phyloP scores from a whole-genome alignment of 75 land plant genomes.

The Pinus albicaulis region DNA sequence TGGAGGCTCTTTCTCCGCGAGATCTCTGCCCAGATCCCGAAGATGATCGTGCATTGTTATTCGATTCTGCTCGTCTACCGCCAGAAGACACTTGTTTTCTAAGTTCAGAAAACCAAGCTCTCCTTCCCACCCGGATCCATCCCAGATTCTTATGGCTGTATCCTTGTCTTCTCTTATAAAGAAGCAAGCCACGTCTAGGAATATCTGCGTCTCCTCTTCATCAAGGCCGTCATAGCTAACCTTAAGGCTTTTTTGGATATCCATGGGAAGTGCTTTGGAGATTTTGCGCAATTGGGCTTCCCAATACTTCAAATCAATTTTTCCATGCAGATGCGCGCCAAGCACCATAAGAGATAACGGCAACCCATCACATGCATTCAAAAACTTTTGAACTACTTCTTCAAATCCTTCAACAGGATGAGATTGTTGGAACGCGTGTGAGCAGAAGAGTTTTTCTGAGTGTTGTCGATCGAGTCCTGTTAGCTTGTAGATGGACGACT shows the following conservation, averaged over 20 bases:
- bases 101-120: too few species aligned
- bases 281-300: background rate
- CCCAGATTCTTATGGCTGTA: too few species aligned
- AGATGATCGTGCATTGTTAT: background rate
- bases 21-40: background rate
- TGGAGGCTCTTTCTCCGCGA: background rate
- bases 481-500: constrained; percentile 4
- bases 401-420: background rate
- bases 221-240: constrained; percentile 21
- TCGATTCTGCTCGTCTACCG: too few species aligned
- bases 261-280: background rate
- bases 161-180: constrained; percentile 5
- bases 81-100: too few species aligned
- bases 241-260: constrained; percentile 8
- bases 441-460: constrained; percentile 11
- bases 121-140: too few species aligned
- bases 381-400: constrained; percentile 5
- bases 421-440: constrained; percentile 12
- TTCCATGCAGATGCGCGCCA: constrained; percentile 14
- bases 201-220: constrained; percentile 14
- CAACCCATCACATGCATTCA: constrained; percentile 4
- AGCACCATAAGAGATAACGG: constrained; percentile 13
- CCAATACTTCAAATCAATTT: constrained; percentile 2
- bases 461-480: background rate
- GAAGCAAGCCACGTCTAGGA: constrained; percentile 19